phyloP scores from a whole-genome alignment of 2,329 filamentous ascomycete genomes.

The Penicillium sp. region DNA sequence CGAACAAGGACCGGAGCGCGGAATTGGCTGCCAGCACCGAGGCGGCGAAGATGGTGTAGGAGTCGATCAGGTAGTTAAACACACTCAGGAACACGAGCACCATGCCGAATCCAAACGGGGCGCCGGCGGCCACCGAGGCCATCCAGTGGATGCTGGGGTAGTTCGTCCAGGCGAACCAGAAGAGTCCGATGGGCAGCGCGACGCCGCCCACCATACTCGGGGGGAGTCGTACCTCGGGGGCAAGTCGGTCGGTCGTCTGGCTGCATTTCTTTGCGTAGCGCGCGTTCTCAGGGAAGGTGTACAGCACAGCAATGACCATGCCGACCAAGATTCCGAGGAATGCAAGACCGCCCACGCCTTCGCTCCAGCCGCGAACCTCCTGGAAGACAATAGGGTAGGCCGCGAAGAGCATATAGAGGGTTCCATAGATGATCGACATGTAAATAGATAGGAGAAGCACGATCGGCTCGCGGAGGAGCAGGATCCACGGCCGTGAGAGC shows the following conservation, averaged over 20 bases:
- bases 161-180: constrained; percentile 61
- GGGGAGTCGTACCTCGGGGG: constrained; percentile 56
- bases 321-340: constrained; percentile 48
- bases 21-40: constrained; percentile 44
- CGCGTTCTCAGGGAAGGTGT: constrained; percentile 38
- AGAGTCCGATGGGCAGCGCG: constrained; percentile 54
- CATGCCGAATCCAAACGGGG: constrained; percentile 42
- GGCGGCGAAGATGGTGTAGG: constrained; percentile 43
- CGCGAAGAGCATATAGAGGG: constrained; percentile 48
- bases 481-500: constrained; percentile 45
- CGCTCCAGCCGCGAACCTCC: constrained; percentile 43
- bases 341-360: constrained; percentile 47
- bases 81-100: constrained; percentile 41
- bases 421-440: constrained; percentile 26
- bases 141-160: constrained; percentile 43
- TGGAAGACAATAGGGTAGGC: constrained; percentile 49
- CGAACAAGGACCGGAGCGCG: constrained; percentile 45
- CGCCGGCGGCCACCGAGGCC: constrained; percentile 35
- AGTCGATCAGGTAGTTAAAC: constrained; percentile 45
- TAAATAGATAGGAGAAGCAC: constrained; percentile 22
- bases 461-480: constrained; percentile 30
- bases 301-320: constrained; percentile 37
- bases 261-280: constrained; percentile 29
- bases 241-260: constrained; percentile 27
- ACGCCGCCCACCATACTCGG: constrained; percentile 50